Evolutionary conservation across 371 early-diverging fungal species (phyloP), one percentile per base, ranked within the genome.

Genomic region (Blakeslea trispora): DNA sequence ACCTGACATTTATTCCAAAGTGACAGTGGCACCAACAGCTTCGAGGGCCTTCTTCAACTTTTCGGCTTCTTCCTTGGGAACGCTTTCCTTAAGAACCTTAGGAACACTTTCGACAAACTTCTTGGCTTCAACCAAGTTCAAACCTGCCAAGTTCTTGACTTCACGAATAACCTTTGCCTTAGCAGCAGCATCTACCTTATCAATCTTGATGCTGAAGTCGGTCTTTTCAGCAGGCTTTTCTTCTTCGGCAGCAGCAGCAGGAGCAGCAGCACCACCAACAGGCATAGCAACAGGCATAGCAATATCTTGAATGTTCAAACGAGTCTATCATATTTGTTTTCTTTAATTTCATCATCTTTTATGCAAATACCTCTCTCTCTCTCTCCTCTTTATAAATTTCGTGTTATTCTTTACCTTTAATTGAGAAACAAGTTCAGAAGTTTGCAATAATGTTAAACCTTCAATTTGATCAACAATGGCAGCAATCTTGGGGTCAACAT

Each of bases 111-210:
- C 98, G 21, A 97, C 97, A 76, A 98, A 97, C 85, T 96, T 97
- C 87, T 98, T 98, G 65, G 98, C 98, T 75, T 96, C 97, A 17
- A 98, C 94, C 78, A 98, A 77, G 81, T 91, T 96, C 55, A 92
- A 85, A 54, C 94, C 93, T 22, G 96, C 95, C 65, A 97, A 71
- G 72, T 85, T 88, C 86, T 97, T 96, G 68, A 98, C 94, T 81
- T 98, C 98, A 75, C 94, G 89, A 66, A 98, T 98, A 55, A 98
- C 86, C 85, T 98, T 98, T 57, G 98, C 97, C 81, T 98, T 98
- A 61, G 91, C 73, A 39, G 91, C 89, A 32, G 96, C 91, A 70
- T 97, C 96, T 55, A 95, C 90, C 86, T 95, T 95, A 61, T 94
- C 95, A 45, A 98, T 87, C 83, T 91, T 97, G 64, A 98, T 86